These are phyloP conservation scores for Candida palmyrensis DNA, from an alignment of 805 yeast species.

Conservation along the genomic window DNA sequence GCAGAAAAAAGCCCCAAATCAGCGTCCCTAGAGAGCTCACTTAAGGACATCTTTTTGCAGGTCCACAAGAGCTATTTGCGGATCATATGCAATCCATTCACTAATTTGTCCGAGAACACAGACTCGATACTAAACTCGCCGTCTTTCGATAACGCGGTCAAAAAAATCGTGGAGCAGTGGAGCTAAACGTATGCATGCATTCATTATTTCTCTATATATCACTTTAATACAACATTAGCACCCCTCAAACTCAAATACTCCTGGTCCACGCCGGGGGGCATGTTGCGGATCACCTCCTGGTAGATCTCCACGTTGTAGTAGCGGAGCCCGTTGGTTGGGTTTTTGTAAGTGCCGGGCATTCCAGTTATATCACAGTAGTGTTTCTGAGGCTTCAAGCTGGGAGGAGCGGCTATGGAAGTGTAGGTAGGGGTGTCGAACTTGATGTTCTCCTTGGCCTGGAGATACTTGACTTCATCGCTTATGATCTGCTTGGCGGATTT, in stretches of 20 bases:
- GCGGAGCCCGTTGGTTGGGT: conserved; percentile 69
- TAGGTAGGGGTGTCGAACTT: conserved; percentile 58
- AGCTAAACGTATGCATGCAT: too few species aligned
- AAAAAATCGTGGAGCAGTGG: conserved; percentile 22
- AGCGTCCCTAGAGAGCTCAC: background rate
- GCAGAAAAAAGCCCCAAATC: background rate
- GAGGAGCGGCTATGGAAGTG: conserved; percentile 76
- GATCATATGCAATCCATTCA: conserved; percentile 61
- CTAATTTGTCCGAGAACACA: conserved; percentile 14
- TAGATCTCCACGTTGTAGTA: conserved; percentile 82
- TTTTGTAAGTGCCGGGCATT: conserved; percentile 66
- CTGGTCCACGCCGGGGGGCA: conserved; percentile 91
- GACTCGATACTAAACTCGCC: conserved; percentile 23
- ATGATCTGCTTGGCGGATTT: conserved; percentile 71
- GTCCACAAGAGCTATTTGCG: conserved; percentile 53
- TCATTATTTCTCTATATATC: too few species aligned
- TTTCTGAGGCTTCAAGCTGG: conserved; percentile 74
- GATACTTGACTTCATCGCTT: conserved; percentile 72
- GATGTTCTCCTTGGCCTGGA: conserved; percentile 34
- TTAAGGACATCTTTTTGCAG: conserved; percentile 22
- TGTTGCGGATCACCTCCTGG: conserved; percentile 60
- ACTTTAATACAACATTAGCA: conserved; percentile 78
- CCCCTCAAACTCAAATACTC: conserved; percentile 83
- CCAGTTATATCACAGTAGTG: conserved; percentile 95
- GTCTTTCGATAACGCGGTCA: conserved; percentile 26